Evolutionary conservation across 495 filamentous ascomycete species (phyloP).

Genomic region (Talaromyces thailandensis): DNA sequence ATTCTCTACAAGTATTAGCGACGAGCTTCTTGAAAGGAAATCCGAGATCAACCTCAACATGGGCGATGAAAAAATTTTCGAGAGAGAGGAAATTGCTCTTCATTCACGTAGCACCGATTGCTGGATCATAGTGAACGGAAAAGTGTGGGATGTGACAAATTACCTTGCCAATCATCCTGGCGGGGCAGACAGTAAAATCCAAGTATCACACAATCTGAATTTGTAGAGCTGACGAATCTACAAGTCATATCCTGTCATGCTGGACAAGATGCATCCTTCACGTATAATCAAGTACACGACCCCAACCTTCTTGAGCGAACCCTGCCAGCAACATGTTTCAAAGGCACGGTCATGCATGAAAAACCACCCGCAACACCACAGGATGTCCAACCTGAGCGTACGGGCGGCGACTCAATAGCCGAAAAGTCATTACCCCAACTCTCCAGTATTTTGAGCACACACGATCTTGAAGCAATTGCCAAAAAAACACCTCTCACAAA

Average conservation of each 20-base stretch:
- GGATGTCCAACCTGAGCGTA: conserved; percentile 11
- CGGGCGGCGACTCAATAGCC: conserved; percentile 6
- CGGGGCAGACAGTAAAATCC: conserved; percentile 44
- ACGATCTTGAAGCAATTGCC: conserved; percentile 62
- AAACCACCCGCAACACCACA: conserved; percentile 5
- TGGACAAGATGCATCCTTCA: conserved; percentile 50
- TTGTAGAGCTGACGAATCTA: not conserved
- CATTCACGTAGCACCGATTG: not conserved
- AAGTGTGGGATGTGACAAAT: not conserved
- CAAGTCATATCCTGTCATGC: conserved; percentile 27
- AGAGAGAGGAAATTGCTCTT: not conserved
- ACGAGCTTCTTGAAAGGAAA: not conserved
- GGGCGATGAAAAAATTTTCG: not conserved
- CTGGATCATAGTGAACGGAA: not conserved
- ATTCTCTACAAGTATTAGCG: not conserved
- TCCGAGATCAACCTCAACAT: not conserved
- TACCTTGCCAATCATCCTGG: conserved; percentile 53
- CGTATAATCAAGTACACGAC: conserved; percentile 49
- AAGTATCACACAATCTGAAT: not conserved
- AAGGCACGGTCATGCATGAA: conserved; percentile 37
- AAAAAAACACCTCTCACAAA: conserved; percentile 42
- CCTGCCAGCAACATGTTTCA: conserved; percentile 32
- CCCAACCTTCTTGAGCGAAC: conserved; percentile 39
- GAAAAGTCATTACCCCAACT: conserved; percentile 46
- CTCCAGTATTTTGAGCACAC: conserved; percentile 45